A percentile compares a stretch with the other conserved stretches of the same genome.
phyloP scores from a whole-genome alignment of 2,329 filamentous ascomycete genomes.

The Massarina eburnea region DNA sequence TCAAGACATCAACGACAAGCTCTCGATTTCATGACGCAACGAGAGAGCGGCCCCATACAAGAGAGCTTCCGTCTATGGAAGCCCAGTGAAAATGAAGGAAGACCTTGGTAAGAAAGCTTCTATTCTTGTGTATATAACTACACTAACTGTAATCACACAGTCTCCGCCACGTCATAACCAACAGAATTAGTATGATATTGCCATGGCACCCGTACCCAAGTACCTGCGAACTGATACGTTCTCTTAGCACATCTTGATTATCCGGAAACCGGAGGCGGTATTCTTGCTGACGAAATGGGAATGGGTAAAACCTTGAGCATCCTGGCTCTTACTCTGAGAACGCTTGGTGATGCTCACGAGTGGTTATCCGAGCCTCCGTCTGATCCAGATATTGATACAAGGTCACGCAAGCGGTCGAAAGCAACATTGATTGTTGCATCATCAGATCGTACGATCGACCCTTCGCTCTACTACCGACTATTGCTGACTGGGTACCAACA shows the following conservation, averaged over 20 bases:
- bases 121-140: not conserved
- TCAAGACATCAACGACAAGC: constrained; percentile 29
- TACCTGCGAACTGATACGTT: not conserved
- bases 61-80: constrained; percentile 31
- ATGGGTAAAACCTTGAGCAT: constrained; percentile 61
- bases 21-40: constrained; percentile 31
- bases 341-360: constrained; percentile 37
- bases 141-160: constrained; percentile 19
- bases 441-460: constrained; percentile 20
- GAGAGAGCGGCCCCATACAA: constrained; percentile 35
- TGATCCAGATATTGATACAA: not conserved
- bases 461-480: constrained; percentile 39
- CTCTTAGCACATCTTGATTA: constrained; percentile 10
- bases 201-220: not conserved
- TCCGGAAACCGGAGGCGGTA: constrained; percentile 44
- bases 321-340: constrained; percentile 52
- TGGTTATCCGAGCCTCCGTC: constrained; percentile 32
- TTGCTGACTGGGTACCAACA: constrained; percentile 23
- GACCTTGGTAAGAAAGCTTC: constrained; percentile 7
- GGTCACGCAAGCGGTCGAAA: constrained; percentile 11
- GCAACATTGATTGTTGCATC: constrained; percentile 34
- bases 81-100: constrained; percentile 18
- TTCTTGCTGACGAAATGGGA: constrained; percentile 65
- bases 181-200: constrained; percentile 16
- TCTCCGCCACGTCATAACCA: constrained; percentile 46